Percentiles rank a stretch among this genome's conserved stretches.
These are phyloP conservation scores for Naganishia sp. DNA, from an alignment of 1,284 basidiomycete species.

Conservation along the genomic window DNA sequence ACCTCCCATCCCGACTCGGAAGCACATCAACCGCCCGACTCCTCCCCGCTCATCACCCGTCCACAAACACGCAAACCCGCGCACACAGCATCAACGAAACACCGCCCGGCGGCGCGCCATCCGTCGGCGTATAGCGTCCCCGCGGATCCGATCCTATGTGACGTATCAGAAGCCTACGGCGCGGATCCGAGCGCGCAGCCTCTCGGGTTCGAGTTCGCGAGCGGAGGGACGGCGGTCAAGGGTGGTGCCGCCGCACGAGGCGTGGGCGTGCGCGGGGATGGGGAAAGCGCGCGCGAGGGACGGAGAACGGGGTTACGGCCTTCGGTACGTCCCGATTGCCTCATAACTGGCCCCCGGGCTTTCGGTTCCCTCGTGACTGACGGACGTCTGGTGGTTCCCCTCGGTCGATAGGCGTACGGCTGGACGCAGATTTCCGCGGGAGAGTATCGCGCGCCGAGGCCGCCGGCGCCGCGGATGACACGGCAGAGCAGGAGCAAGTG, in stretches of 20 bases:
- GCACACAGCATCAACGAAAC: not conserved
- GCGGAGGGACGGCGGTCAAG: not conserved
- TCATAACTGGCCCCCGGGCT: too few species aligned
- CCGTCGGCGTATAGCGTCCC: not conserved
- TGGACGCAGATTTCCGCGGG: constrained; percentile 23
- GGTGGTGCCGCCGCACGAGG: too few species aligned
- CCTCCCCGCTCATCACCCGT: constrained; percentile 2
- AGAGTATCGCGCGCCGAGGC: constrained; percentile 22
- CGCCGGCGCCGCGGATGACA: constrained; percentile 15
- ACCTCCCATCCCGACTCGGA: constrained; percentile 5
- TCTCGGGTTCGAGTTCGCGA: constrained; percentile 41
- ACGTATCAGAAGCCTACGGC: constrained; percentile 51
- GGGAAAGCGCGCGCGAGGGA: not conserved
- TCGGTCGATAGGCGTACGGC: constrained; percentile 14
- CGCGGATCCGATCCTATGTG: constrained; percentile 39
- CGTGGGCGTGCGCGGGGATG: not conserved
- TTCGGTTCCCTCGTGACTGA: not conserved
- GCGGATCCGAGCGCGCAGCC: constrained; percentile 41
- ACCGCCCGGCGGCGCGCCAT: not conserved
- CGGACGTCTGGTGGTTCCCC: not conserved
- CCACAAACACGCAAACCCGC: constrained; percentile 8
- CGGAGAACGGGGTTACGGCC: not conserved
- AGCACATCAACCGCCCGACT: not conserved
- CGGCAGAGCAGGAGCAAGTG: constrained; percentile 6
- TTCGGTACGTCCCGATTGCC: too few species aligned